Evolutionary conservation across 257 asterid species (phyloP).

Genomic region (Primulina tabacum): DNA sequence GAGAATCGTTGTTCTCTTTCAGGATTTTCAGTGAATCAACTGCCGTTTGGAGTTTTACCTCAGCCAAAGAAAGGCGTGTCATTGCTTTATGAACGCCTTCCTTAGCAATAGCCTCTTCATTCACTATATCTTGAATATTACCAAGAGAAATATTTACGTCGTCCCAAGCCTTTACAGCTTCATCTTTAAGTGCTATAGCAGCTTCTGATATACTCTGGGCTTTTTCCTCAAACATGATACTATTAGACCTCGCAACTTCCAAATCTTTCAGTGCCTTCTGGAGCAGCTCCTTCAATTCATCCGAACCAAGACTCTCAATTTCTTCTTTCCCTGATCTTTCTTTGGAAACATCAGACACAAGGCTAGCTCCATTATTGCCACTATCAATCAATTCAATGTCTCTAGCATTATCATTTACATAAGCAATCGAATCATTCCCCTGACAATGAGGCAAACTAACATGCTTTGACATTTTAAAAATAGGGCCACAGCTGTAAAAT

Average conservation of each 20-base stretch:
- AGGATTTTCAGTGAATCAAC: constrained; percentile 43
- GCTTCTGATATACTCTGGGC: constrained; percentile 90
- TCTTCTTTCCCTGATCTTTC: constrained; percentile 42
- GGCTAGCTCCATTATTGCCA: constrained; percentile 35
- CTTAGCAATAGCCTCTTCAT: constrained; percentile 68
- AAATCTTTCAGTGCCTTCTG: constrained; percentile 77
- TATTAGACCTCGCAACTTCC: constrained; percentile 71
- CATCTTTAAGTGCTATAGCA: constrained; percentile 88
- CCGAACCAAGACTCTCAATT: constrained; percentile 50
- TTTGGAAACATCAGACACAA: constrained; percentile 36
- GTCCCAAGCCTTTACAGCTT: constrained; percentile 65
- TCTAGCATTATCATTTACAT: constrained; percentile 52
- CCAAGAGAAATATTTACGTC: constrained; percentile 50
- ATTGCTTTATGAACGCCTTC: constrained; percentile 70
- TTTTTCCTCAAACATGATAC: constrained; percentile 76
- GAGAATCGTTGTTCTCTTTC: constrained; percentile 34
- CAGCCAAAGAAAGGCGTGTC: constrained; percentile 71
- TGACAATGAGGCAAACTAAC: constrained; percentile 53
- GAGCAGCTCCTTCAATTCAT: constrained; percentile 70
- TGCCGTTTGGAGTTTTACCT: constrained; percentile 67
- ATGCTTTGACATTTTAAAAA: constrained; percentile 32
- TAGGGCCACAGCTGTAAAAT: constrained; percentile 27
- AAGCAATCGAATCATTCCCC: constrained; percentile 80
- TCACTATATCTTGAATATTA: constrained; percentile 53
- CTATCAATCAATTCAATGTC: constrained; percentile 46